Percentiles rank a stretch among this genome's conserved stretches.
Conservation (phyloP, 2,329 filamentous ascomycete species). For the Aspergillus candidus region DNA sequence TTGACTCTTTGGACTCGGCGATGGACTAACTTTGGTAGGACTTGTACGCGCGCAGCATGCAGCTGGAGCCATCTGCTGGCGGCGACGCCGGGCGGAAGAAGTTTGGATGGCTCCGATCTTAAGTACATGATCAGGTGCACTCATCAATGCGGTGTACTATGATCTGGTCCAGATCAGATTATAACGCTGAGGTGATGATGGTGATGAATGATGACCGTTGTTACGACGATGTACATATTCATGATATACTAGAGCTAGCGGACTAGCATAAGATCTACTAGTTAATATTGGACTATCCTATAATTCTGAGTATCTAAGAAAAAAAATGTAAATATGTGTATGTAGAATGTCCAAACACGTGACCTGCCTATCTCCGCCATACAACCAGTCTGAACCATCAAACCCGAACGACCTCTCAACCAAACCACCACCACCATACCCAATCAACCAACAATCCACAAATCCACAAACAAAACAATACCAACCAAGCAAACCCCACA, state of each 20-base stretch:
- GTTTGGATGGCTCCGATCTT: conserved; percentile 39
- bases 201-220: conserved; percentile 13
- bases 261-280: neutral
- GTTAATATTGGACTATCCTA: neutral
- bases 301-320: too few relatives aligned
- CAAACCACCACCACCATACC: neutral
- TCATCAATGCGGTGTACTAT: neutral
- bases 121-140: conserved; percentile 1
- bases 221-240: conserved; percentile 18
- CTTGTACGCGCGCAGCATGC: conserved; percentile 53
- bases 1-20: neutral
- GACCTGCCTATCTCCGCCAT: too few relatives aligned
- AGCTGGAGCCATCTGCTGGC: conserved; percentile 45
- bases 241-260: neutral
- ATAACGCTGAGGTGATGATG: conserved; percentile 7
- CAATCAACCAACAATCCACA: neutral
- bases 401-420: neutral
- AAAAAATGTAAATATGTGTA: too few relatives aligned
- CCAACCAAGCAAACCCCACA: too few relatives aligned
- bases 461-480: neutral
- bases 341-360: too few relatives aligned
- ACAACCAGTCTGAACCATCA: too few relatives aligned
- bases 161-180: neutral
- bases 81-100: conserved; percentile 36
- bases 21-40: conserved; percentile 38